Base-by-base conservation (phyloP, 148 eudicot species). In the Rhododendron kiyosumense region DNA sequence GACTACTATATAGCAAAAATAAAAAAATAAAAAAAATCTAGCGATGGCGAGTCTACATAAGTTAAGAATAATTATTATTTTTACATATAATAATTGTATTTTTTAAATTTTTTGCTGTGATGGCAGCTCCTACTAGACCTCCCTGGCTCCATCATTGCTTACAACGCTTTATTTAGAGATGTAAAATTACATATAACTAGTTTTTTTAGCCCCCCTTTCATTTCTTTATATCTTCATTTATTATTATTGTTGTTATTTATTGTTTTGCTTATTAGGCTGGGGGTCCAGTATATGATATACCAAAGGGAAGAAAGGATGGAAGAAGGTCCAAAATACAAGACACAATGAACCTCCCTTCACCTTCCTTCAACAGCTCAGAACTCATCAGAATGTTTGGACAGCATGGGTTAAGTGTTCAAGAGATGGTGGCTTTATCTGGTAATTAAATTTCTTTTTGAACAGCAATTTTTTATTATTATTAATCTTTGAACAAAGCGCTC, bases 341-440 rank as follows among this genome's bases (percentile, higher is more conserved):
- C 94, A 96, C 99, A 18, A 85, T 87, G 45, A 91, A 91, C 79
- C 89, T 96, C 18, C 99, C 99, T 65, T 65, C 89, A 11, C 98
- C 98, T 11, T 81, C 84, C 80, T 86, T 95, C 24, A 96, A 96
- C 85, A 88, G 90, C 87, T 90, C 98, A 1, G 85, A 88, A 49
- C 98, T 96, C 81, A 91, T 95, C 80, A 87, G 49, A 24, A 79
- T 92, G 84, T 96, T 96, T 85, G 91, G 90, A 11, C 91, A 92
- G 71, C 96, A 91, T 78, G 98, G 99, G 51, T 95, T 96, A 84
- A 91, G 88, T 84, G 85, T 91, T 84, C 96, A 91, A 91, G 96
- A 96, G 22, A 86, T 96, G 92, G 99, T 96, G 22, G 97, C 98
- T 87, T 89, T 95, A 73, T 96, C 99, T 18, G 99, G 99, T 96